These are phyloP conservation scores for Neoboletus subvelutipes DNA, from an alignment of 768 basidiomycete genomes.

Conservation along the genomic window DNA sequence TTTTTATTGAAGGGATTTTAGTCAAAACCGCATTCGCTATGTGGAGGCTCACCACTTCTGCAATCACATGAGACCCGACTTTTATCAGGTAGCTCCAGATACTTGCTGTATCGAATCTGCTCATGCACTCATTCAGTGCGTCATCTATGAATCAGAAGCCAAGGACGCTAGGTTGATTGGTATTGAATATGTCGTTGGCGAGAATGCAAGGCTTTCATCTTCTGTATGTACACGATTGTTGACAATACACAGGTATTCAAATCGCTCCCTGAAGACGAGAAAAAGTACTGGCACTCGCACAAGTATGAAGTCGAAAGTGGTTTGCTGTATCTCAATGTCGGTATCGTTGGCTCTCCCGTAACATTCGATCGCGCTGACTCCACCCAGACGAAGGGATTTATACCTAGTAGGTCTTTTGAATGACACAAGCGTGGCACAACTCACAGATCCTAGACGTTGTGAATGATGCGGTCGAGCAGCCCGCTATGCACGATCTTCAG, in stretches of 20 bases:
- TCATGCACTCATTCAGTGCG: conserved; percentile 38
- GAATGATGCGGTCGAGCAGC: conserved; percentile 38
- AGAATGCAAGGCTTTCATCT: conserved; percentile 23
- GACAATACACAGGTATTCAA: conserved; percentile 33
- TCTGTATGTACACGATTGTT: background rate
- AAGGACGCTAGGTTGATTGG: conserved; percentile 49
- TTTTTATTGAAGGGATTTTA: conserved; percentile 6
- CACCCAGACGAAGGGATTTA: conserved; percentile 22
- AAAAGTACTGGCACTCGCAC: conserved; percentile 55
- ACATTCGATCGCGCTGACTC: background rate
- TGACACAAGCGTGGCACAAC: background rate
- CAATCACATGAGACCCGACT: conserved; percentile 36
- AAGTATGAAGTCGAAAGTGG: conserved; percentile 45
- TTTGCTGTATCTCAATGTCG: conserved; percentile 32
- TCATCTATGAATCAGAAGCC: conserved; percentile 43
- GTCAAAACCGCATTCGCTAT: conserved; percentile 33
- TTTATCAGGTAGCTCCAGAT: conserved; percentile 37
- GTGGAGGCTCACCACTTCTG: conserved; percentile 48
- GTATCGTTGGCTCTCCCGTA: background rate
- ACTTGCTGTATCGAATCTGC: conserved; percentile 16
- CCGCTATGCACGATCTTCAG: conserved; percentile 44
- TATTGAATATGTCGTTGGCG: conserved; percentile 52
- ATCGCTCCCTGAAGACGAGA: conserved; percentile 43
- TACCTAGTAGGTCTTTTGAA: conserved; percentile 22
- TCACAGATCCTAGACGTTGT: conserved; percentile 19